Evolutionary conservation across 352 stramenopile genomes (phyloP), one percentile per base, ranked within the genome.

Genomic region (Phytophthora kernoviae): DNA sequence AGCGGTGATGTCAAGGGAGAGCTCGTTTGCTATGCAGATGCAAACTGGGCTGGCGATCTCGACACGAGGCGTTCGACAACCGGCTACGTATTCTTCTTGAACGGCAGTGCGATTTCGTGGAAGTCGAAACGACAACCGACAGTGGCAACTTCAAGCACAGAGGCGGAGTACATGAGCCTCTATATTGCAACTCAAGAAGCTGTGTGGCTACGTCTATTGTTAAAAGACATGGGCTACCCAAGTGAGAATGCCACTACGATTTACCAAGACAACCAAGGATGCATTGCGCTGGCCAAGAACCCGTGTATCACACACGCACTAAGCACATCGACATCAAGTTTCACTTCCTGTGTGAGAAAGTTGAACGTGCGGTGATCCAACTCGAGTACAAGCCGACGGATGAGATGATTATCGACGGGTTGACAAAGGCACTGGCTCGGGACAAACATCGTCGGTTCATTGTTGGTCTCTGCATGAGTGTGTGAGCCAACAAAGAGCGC

Each of bases 321-420:
- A 62, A 48, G 54, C 43, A 62, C 18, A 62, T 62, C 17, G 18
- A 54, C 24, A 27, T 42, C 17, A 12, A 27, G 8, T 62, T 54
- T 18, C 54, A 49, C 18, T 62, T 55, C 18, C 4, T 62, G 18
- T 26, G 45, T 26, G 45, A 53, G 15, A 27, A 53, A n/a, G 26
- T 53, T 12, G 18, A 45, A 11, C 4, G 10, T 15, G 18, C 12
- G 15, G 17, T 40, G 2, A 40, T 40, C 9, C 11, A 4, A 17
- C 33, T 40, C 3, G 33, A 40, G 4, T 40, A 40, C 33, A 40
- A 40, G 33, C 33, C 33, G 15, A 40, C 33, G 33, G 33, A 40
- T 8, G 33, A 40, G 24, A 30, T 30, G 24, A 30, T 30, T 6
- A 6, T 6, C 3, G 24, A 30, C 24, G 24, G 24, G 24, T 7